Percentiles rank a stretch among this genome's conserved stretches.
phyloP scores from a whole-genome alignment of 225 moss, liverwort and hornwort genomes.

The Physcomitrium patens region DNA sequence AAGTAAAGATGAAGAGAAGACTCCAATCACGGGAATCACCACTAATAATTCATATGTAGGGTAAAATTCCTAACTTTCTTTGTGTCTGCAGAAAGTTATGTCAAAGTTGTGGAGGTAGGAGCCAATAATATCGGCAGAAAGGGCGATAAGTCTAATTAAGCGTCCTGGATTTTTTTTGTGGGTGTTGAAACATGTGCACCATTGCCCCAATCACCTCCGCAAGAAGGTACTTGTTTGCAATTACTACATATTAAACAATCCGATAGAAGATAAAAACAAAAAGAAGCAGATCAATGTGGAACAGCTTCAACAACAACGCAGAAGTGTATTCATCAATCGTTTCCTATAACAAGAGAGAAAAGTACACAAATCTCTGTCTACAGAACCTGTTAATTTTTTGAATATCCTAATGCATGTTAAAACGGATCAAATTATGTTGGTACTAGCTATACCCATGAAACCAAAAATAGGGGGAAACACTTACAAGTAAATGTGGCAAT shows the following conservation, averaged over 20 bases:
- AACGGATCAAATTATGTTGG: background rate
- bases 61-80: too few species aligned
- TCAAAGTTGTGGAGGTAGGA: too few species aligned
- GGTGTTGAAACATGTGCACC: too few species aligned
- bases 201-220: too few species aligned
- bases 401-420: background rate
- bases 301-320: constrained; percentile 1
- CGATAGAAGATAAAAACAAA: background rate
- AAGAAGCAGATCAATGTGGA: background rate
- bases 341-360: constrained; percentile 13
- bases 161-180: too few species aligned
- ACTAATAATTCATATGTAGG: too few species aligned
- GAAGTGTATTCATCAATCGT: background rate
- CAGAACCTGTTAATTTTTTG: background rate
- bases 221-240: background rate
- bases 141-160: too few species aligned
- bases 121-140: too few species aligned
- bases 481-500: background rate
- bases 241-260: background rate
- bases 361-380: background rate
- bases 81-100: too few species aligned
- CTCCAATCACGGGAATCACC: too few species aligned
- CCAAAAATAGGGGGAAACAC: background rate
- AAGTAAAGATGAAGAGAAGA: too few species aligned
- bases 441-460: background rate